Percentiles rank a stretch among this genome's conserved stretches.
Evolutionary conservation across 768 basidiomycete species (phyloP).

Genomic region (Boletus rufocinnamomeus): DNA sequence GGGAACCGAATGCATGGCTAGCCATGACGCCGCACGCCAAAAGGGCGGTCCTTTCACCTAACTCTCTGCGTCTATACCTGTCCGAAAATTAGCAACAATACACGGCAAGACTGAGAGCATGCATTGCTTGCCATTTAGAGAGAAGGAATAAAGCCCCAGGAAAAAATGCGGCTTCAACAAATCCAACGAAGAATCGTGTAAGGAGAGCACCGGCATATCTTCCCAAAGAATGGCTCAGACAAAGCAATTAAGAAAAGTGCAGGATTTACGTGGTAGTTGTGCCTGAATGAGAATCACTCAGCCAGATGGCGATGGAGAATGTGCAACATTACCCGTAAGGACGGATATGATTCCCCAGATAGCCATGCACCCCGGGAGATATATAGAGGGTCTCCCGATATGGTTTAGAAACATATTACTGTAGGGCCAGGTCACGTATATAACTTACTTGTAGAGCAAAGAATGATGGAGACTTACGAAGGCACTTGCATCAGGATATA

Average conservation of each 20-base stretch:
- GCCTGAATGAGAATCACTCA: conserved; percentile 29
- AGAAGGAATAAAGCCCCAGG: conserved; percentile 55
- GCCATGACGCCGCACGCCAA: conserved; percentile 74
- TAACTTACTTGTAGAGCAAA: neutral
- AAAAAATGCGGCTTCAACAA: conserved; percentile 71
- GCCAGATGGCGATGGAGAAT: neutral
- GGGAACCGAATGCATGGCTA: conserved; percentile 79
- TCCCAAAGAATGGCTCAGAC: conserved; percentile 9
- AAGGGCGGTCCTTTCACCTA: conserved; percentile 68
- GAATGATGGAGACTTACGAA: conserved; percentile 46
- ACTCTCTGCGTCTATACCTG: conserved; percentile 71
- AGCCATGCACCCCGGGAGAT: conserved; percentile 66
- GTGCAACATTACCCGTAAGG: conserved; percentile 45
- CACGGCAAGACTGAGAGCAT: neutral
- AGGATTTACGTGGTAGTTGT: conserved; percentile 41
- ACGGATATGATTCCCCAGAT: conserved; percentile 68
- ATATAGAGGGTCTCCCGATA: conserved; percentile 68
- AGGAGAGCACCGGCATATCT: conserved; percentile 67
- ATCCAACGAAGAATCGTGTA: conserved; percentile 77
- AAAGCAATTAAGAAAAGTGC: neutral
- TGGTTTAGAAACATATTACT: conserved; percentile 74
- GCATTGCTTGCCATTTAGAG: conserved; percentile 37
- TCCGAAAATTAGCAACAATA: conserved; percentile 47
- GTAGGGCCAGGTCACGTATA: neutral
- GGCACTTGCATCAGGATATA: conserved; percentile 83